Evolutionary conservation across 1,139 yeast genomes (phyloP), one percentile per base, ranked within the genome.

Genomic region (Pneumocystis canis): DNA sequence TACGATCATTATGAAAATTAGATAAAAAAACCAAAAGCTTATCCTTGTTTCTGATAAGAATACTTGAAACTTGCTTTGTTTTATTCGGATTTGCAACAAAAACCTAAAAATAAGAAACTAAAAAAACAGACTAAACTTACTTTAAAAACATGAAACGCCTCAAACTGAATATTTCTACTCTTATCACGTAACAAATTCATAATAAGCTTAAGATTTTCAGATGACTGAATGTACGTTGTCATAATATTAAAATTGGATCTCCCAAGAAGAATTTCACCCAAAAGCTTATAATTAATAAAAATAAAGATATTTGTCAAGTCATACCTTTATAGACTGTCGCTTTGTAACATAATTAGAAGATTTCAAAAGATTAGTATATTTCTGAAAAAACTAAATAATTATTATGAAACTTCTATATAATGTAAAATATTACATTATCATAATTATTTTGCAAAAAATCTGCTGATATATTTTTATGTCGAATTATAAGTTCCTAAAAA

Each of bases 41-140:
- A 61, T 81, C 84, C 71, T 89, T 84, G 73, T 92, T 92, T 71
- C 89, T 89, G 58, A 84, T 82, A 68, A 92, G 77, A 30, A 92
- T 87, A 72, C 90, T 97, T 65, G 81, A 76, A 2, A 92, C 84
- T 11, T 85, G 83, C 71, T 84, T 89, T 1, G 89, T 80, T 73
- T 90, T 90, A 68, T 86, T 84, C 5, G 98, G 98, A 73, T 92
- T 92, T 6, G 97, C 98, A 41, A 89, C 90, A 74, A 92, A 89
- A 53, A 77, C 70, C 67, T 64, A 59, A 7, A 30, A 31, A 11
- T 58, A 18, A 31, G 59, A 41, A 28, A 39, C 11, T 16, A 30
- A 25, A n/a, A 11, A 7, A n/a, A 18, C 25, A 58, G 28, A 16
- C 3, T 11, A 6, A 47, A 25, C 54, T 28, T 58, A 85, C 87